Evolutionary conservation across 305 asterid species (phyloP), one percentile per base, ranked within the genome.

Genomic region (Plantago coronopus): DNA sequence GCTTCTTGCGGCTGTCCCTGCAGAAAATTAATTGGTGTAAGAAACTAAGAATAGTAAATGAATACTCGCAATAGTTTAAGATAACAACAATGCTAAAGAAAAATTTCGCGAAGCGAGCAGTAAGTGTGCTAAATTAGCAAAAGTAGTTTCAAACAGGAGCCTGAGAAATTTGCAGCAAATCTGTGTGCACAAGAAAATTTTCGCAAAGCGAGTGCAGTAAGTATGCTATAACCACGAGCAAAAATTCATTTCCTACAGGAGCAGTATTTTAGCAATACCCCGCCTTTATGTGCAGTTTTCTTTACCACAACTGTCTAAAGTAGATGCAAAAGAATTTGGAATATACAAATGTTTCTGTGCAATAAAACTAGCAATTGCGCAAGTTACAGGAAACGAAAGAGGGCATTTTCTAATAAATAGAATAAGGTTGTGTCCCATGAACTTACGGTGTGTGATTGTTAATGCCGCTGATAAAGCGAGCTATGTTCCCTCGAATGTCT

Each of bases 1-100:
- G 94, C 86, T 84, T 89, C 80, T 87, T 89, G 67, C 79, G 62
- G 34, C 94, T 81, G 27, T 78, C 84, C 87, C 97, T 89, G 89
- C 83, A 81, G n/a, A 29, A 15, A n/a, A 31, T 27, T 34, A 9
- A 34, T 34, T 9, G 12, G 12, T 34, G 40, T 34, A 34, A 34
- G 31, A 27, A 27, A 2, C 31, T n/a, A n/a, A n/a, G 7, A 47
- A n/a, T 17, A 21, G 12, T 21, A 47, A 47, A 21, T n/a, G 21
- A 22, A 13, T 48, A 48, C 9, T 34, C 2, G 13, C 40, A 3
- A 34, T 34, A 34, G 9, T 9, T 34, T 7, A 34, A 34, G 40
- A 34, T 7, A 9, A 34, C 7, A 34, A 0, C 40, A 9, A 4
- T 9, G 11, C 2, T 7, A 9, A 34, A 7, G 12, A 34, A 31